A percentile compares a stretch with the other conserved stretches of the same genome.
phyloP scores from a whole-genome alignment of 2,329 filamentous ascomycete species.

The Penicillium palitans region DNA sequence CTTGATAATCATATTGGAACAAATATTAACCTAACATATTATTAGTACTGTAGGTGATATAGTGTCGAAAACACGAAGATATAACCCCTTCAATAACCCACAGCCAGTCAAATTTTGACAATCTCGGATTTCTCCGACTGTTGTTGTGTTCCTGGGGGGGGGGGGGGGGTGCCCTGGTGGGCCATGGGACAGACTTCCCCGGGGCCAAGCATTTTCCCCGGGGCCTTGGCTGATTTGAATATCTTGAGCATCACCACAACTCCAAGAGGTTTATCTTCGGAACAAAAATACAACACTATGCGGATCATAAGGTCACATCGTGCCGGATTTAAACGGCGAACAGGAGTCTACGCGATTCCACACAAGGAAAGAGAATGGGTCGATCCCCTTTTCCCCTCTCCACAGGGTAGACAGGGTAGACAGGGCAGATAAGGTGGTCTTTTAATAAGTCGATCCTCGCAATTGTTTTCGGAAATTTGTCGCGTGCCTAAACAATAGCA shows the following conservation, averaged over 20 bases:
- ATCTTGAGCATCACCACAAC: not conserved
- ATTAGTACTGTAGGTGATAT: conserved; percentile 2
- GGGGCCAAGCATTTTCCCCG: not conserved
- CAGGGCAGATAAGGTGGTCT: not conserved
- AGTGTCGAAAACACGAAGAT: not conserved
- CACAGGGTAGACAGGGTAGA: not conserved
- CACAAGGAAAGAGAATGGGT: not conserved
- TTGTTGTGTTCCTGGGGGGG: not conserved
- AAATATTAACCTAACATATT: not conserved
- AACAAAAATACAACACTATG: not conserved
- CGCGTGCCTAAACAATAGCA: not conserved
- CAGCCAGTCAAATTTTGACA: too few relatives aligned
- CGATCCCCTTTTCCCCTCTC: not conserved
- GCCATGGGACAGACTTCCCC: not conserved
- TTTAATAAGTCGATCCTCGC: not conserved
- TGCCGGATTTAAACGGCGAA: not conserved
- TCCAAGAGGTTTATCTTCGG: not conserved
- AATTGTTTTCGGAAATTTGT: not conserved
- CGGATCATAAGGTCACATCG: not conserved
- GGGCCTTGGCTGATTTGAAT: not conserved
- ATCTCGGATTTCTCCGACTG: not conserved
- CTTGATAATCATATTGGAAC: not conserved
- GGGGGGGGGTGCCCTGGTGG: too few relatives aligned
- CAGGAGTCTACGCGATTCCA: not conserved
- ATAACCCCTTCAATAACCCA: not conserved